These are phyloP conservation scores for Linnemannia hyalina DNA, from an alignment of 192 early-diverging fungal species.

Conservation along the genomic window DNA sequence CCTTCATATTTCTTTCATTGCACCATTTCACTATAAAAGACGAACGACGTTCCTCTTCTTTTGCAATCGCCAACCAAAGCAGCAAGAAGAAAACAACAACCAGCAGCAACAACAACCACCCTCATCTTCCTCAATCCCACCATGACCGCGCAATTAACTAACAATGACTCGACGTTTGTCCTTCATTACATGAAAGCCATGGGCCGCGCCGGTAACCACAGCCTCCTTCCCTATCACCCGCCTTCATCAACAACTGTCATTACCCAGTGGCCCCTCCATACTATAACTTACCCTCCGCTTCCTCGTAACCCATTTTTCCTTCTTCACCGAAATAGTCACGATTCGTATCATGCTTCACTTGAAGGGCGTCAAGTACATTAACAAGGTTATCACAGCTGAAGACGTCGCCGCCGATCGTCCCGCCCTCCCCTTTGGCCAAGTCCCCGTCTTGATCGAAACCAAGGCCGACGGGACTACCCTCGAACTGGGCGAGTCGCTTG, in stretches of 20 bases:
- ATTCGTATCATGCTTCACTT: conserved; percentile 31
- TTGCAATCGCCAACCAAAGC: background rate
- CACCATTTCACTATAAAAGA: background rate
- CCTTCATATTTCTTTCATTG: background rate
- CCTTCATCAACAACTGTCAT: background rate
- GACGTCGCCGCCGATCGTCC: conserved; percentile 24
- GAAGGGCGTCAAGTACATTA: conserved; percentile 34
- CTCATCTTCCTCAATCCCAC: background rate
- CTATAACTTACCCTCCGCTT: background rate
- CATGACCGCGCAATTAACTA: background rate
- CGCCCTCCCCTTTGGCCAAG: conserved; percentile 35
- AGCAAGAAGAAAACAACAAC: background rate
- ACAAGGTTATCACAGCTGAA: conserved; percentile 22
- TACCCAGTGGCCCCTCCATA: background rate
- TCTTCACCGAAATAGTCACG: background rate
- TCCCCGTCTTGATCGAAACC: conserved; percentile 36
- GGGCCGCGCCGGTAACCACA: conserved; percentile 39
- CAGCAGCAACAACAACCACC: background rate
- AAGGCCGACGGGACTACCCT: conserved; percentile 29
- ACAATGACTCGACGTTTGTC: conserved; percentile 27
- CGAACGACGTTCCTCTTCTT: background rate
- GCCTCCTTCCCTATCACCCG: background rate
- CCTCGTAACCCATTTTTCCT: too few relatives aligned
- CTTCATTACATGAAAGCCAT: conserved; percentile 42
- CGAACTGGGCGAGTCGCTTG: conserved; percentile 37